These are phyloP conservation scores for Wakefieldia striispora DNA, from an alignment of 768 basidiomycete species.

Conservation along the genomic window DNA sequence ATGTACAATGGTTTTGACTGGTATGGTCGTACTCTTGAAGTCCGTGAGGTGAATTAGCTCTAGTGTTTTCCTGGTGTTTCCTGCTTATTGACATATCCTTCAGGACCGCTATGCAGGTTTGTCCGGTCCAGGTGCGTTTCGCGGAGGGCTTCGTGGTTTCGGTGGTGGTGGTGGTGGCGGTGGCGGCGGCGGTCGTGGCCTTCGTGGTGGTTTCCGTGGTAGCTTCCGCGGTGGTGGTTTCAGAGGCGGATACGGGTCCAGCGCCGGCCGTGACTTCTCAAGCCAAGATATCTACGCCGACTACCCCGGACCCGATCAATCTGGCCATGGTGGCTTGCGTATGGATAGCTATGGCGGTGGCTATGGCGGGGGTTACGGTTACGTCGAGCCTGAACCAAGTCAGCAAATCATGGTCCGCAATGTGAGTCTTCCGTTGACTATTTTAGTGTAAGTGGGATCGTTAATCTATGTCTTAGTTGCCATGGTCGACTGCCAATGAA, in stretches of 20 bases:
- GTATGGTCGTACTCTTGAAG: slow-evolving; percentile 94
- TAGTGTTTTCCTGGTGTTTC: background rate
- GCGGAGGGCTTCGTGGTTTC: slow-evolving; percentile 56
- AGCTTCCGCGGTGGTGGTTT: slow-evolving; percentile 53
- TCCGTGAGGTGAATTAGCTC: slow-evolving; percentile 70
- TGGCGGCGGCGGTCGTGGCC: slow-evolving; percentile 34
- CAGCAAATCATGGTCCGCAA: slow-evolving; percentile 99
- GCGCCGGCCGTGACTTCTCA: slow-evolving; percentile 69
- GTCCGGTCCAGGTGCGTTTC: slow-evolving; percentile 58
- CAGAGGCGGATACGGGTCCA: slow-evolving; percentile 54
- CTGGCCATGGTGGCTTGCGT: slow-evolving; percentile 35
- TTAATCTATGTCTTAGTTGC: slow-evolving; percentile 54
- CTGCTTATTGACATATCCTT: background rate
- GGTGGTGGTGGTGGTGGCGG: slow-evolving; percentile 40
- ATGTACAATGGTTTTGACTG: slow-evolving; percentile 99
- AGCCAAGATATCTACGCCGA: slow-evolving; percentile 90
- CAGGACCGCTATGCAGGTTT: slow-evolving; percentile 89
- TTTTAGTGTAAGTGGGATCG: background rate
- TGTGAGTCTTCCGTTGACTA: slow-evolving; percentile 51
- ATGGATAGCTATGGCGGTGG: slow-evolving; percentile 40
- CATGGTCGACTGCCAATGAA: slow-evolving; percentile 99
- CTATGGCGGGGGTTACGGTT: slow-evolving; percentile 38
- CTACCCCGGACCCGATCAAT: slow-evolving; percentile 85
- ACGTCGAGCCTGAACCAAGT: slow-evolving; percentile 74
- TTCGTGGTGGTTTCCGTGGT: slow-evolving; percentile 52